These are phyloP conservation scores for Elsinoe ampelina DNA, from an alignment of 2,329 filamentous ascomycete genomes.

Conservation along the genomic window DNA sequence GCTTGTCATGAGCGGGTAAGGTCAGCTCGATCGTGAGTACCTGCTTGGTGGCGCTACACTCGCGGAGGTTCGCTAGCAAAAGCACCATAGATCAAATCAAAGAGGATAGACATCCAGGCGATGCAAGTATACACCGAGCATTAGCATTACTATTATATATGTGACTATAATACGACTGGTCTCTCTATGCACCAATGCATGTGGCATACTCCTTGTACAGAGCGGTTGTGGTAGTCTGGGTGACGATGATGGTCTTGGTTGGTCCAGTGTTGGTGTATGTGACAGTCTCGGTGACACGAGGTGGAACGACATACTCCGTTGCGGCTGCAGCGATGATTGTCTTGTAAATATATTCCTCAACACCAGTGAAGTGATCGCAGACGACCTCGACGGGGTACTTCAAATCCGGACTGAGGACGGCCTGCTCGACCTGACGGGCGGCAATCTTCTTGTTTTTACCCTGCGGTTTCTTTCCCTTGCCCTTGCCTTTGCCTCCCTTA, in stretches of 20 bases:
- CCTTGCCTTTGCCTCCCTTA: background rate
- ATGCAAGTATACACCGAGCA: no score
- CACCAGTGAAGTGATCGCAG: background rate
- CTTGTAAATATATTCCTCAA: background rate
- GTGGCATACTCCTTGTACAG: background rate
- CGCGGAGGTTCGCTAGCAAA: no score
- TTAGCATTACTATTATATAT: no score
- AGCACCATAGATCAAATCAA: background rate
- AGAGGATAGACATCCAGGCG: no score
- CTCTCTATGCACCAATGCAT: background rate
- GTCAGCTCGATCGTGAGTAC: background rate
- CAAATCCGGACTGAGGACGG: background rate
- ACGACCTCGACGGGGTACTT: background rate
- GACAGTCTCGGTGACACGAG: background rate
- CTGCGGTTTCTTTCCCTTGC: background rate
- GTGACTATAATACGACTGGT: background rate
- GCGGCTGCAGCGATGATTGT: background rate
- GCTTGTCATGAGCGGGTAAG: conserved; percentile 13
- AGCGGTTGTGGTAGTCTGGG: background rate
- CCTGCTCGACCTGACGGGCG: background rate
- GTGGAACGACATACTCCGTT: background rate
- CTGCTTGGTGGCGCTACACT: background rate
- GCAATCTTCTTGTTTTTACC: background rate
- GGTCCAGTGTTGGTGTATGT: background rate
- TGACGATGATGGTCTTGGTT: background rate